Base-by-base conservation (phyloP, 345 rosid species). In the Citrus sp. region DNA sequence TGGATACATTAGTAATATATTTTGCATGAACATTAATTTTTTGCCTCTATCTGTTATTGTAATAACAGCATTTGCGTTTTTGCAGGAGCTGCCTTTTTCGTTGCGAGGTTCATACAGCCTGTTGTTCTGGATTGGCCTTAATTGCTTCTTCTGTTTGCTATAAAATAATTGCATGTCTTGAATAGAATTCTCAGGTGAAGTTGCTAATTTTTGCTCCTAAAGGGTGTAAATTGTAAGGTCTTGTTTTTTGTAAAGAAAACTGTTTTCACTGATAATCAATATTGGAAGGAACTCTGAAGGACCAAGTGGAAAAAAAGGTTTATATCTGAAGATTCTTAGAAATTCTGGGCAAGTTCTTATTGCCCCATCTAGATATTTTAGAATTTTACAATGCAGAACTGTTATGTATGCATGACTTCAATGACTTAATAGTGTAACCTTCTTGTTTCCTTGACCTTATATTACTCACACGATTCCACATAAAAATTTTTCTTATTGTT, bases 171-270 rank as follows among this genome's bases (percentile, higher is more conserved):
- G 59, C 24, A 59, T 54, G 65, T 64, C 51, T 69, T 58, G 76
- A 81, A 34, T 24, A 55, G 68, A 35, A 67, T 68, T 75, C 46
- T 46, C 24, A 58, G 67, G 68, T 66, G 68, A 83, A 65, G 78
- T 61, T 80, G 65, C 76, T 77, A 66, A 24, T 74, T 74, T 38
- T 75, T 70, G 67, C 76, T 63, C 37, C 59, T 67, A 54, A 30
- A 27, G 77, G 60, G 28, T 80, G 80, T 83, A 80, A 81, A 81
- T 78, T 64, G 78, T 80, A 66, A 24, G 69, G 78, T 58, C 62
- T 62, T 22, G 79, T 80, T 66, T 66, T 80, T 74, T 82, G 88
- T 86, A 82, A 84, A 86, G 78, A 72, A 42, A 74, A 58, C 35
- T 61, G 51, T 73, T 78, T 46, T n/a, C 19, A 7, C 79, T 73